Evolutionary conservation across 768 basidiomycete genomes (phyloP), one percentile per base, ranked within the genome.

Genomic region (Trametes cingulata): DNA sequence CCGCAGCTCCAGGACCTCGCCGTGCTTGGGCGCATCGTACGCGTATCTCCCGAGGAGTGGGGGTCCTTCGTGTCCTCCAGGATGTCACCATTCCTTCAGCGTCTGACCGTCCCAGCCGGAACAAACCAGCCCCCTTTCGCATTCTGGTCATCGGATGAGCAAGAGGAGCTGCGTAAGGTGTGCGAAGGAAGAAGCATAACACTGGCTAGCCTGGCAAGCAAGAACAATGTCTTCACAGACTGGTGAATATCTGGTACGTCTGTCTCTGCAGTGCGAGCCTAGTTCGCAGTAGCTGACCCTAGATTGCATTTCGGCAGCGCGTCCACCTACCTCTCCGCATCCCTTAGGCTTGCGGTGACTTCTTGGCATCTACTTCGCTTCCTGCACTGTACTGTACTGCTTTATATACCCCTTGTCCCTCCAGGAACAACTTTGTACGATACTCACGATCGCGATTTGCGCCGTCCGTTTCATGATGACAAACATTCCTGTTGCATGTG

Each of bases 11-110:
- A 77, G 65, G 72, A 76, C 35, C 67, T 85, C 41, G 69, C 68
- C 14, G 68, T 84, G 14, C 64, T 64, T 6, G 81, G 82, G 10
- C 75, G 82, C 24, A 69, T 62, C 37, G 69, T 77, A 10, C 69
- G 73, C n/a, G 61, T 82, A 22, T 62, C 69, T 7, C 61, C 74
- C 25, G 55, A 71, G 19, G 78, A 80, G 61, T 85, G 82, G 83
- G 66, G 63, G 6, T 48, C 65, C 17, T 78, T 81, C 55, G 66
- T 83, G 41, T 48, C 56, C 10, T 77, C 72, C 36, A 74, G 77
- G 4, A 65, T 68, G 9, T 64, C 80, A 6, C 62, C 75, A 6
- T 68, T 62, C 7, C 69, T 83, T 49, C 72, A 69, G 29, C 65
- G 65, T 13, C 68, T 83, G 6, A 65, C 68, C 5, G 56, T 80